Base-by-base conservation (phyloP, 768 basidiomycete species). In the Mrakia gelida region DNA sequence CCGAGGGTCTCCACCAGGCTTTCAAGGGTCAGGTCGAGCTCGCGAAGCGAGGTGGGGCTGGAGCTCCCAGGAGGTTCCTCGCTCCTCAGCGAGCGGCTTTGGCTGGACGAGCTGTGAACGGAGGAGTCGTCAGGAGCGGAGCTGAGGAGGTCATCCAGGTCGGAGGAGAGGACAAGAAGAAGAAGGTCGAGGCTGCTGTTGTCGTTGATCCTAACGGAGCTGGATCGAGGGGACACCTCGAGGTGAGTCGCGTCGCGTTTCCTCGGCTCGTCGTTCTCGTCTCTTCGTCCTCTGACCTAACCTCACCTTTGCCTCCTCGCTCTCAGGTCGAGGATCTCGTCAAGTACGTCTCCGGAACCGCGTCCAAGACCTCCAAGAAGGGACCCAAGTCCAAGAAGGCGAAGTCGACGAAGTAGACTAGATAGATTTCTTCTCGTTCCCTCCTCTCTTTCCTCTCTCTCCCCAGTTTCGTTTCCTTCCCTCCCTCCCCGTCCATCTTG, bases 291-390 rank as follows among this genome's bases (percentile, higher is more conserved):
- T 30, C 21, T 45, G 26, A 28, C 16, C 23, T 7, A 28, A 13
- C 5, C n/a, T 11, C 74, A 1, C n/a, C n/a, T 26, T 38, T 38
- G 9, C 30, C 63, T 30, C n/a, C 67, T 75, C 34, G 16, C 21
- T n/a, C 83, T 41, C 83, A 84, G 77, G 82, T 86, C 41, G 86
- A 86, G 49, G 85, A 85, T 38, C 81, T 86, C 61, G 86, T 86
- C 80, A 81, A 83, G 68, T 86, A 83, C 80, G 85, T 86, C 76
- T n/a, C 71, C 18, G 77, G 77, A 52, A 30, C 45, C 61, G 21
- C 49, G 28, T 52, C 54, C 43, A 74, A 78, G 62, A 30, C 59
- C 15, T 26, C 49, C 15, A 61, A 43, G n/a, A 74, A 75, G 73
- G 43, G 38, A 18, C 45, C 56, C 71, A 71, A 63, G 54, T 18